A percentile compares a stretch with the other conserved stretches of the same genome.
Conservation (phyloP, 1,284 basidiomycete species). For the Tausonia pullulans region DNA sequence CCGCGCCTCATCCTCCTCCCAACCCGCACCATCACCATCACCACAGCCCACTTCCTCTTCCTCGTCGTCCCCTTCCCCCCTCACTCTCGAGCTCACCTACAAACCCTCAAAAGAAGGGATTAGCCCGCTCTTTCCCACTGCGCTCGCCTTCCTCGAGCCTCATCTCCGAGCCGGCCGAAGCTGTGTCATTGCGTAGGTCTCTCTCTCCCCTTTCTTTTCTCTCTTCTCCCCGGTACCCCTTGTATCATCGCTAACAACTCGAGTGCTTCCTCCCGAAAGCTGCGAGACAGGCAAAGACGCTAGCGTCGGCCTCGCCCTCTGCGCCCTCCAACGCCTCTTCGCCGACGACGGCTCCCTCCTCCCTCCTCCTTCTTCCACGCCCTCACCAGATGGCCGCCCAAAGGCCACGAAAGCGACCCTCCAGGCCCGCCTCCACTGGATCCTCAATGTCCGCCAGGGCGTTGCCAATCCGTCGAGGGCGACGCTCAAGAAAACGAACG, state of each 20-base stretch:
- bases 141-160: not conserved
- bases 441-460: slow-evolving; percentile 55
- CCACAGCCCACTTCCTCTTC: not conserved
- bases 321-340: slow-evolving; percentile 49
- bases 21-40: too few relatives aligned
- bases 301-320: slow-evolving; percentile 51
- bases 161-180: slow-evolving; percentile 31
- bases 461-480: slow-evolving; percentile 58
- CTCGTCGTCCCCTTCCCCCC: not conserved
- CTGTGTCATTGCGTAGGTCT: slow-evolving; percentile 40
- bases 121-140: not conserved
- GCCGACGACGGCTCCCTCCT: slow-evolving; percentile 23
- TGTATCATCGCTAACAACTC: too few relatives aligned
- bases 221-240: too few relatives aligned
- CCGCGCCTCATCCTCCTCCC: not conserved
- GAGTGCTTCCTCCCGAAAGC: too few relatives aligned
- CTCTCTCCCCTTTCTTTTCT: too few relatives aligned
- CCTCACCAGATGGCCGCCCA: slow-evolving; percentile 19
- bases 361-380: slow-evolving; percentile 18
- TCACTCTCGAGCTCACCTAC: not conserved
- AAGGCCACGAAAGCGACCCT: slow-evolving; percentile 48
- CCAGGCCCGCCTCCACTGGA: slow-evolving; percentile 63
- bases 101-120: slow-evolving; percentile 8
- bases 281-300: slow-evolving; percentile 50
- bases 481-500: slow-evolving; percentile 46